Conservation (phyloP, 306 rosid genomes). For the Citrullus amarus region DNA sequence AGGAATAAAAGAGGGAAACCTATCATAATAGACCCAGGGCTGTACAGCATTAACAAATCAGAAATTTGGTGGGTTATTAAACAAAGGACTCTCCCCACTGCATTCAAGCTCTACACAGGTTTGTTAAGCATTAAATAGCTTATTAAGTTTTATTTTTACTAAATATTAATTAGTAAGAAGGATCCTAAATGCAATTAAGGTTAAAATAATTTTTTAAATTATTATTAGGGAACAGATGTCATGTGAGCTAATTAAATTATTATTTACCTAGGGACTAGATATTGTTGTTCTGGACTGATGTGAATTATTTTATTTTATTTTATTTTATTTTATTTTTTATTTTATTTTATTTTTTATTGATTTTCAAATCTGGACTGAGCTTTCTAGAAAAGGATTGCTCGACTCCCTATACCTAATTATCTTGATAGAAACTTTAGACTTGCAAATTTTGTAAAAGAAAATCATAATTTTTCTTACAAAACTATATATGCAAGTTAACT, state of each 20-base stretch:
- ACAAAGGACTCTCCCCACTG: constrained; percentile 67
- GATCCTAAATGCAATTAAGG: not conserved
- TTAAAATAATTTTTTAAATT: no score
- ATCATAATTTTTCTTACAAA: no score
- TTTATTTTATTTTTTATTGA: no score
- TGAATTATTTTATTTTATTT: not conserved
- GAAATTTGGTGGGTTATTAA: constrained; percentile 84
- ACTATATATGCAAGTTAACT: not conserved
- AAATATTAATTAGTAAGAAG: not conserved
- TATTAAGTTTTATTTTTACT: not conserved
- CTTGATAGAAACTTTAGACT: not conserved
- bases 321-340: not conserved
- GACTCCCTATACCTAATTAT: not conserved
- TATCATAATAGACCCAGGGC: constrained; percentile 71
- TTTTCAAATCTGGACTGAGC: not conserved
- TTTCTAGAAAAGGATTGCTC: not conserved
- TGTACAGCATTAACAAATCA: constrained; percentile 65
- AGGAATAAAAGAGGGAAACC: constrained; percentile 93
- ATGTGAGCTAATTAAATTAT: not conserved
- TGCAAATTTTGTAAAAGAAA: not conserved
- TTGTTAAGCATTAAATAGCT: not conserved
- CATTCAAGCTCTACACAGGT: constrained; percentile 96
- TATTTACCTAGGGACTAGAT: not conserved
- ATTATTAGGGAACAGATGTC: not conserved
- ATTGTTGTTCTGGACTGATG: not conserved